Conservation (phyloP, 208 protist genomes). For the Leptomonas pyrrhocoris region DNA sequence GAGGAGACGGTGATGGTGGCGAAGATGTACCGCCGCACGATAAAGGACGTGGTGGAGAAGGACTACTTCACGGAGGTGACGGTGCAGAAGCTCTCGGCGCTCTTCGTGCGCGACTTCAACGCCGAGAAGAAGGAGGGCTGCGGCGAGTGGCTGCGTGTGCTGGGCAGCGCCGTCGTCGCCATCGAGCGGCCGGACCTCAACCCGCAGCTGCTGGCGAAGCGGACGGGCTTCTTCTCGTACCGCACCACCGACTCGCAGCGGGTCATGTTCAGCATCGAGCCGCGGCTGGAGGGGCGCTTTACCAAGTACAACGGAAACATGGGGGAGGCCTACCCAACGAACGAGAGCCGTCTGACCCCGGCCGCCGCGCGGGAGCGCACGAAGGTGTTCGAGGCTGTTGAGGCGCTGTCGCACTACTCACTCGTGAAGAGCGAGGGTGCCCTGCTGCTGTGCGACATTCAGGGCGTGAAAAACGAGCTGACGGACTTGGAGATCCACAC, state of each 20-base stretch:
- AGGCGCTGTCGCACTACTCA: constrained; percentile 84
- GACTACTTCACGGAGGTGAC: constrained; percentile 78
- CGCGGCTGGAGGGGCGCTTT: constrained; percentile 60
- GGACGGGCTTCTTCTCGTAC: constrained; percentile 75
- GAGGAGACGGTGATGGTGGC: constrained; percentile 52
- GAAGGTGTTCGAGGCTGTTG: constrained; percentile 62
- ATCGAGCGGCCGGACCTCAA: constrained; percentile 50
- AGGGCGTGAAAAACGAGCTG: constrained; percentile 60
- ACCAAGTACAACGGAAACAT: constrained; percentile 90
- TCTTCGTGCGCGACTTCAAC: constrained; percentile 70
- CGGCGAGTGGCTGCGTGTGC: constrained; percentile 37
- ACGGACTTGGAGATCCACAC: constrained; percentile 83
- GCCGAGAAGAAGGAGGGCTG: constrained; percentile 26
- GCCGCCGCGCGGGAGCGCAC: constrained; percentile 29
- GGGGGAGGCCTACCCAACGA: constrained; percentile 55
- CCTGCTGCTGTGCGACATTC: constrained; percentile 73
- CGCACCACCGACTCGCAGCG: constrained; percentile 52
- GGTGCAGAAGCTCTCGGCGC: constrained; percentile 62
- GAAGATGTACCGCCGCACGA: constrained; percentile 73
- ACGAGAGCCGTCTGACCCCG: constrained; percentile 43
- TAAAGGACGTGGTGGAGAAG: constrained; percentile 64
- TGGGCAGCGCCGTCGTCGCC: constrained; percentile 45
- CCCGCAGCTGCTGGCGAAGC: constrained; percentile 34
- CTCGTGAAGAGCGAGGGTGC: constrained; percentile 47
- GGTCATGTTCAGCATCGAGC: constrained; percentile 71